These are phyloP conservation scores for Phialophora macrospora DNA, from an alignment of 2,329 filamentous ascomycete species.

Conservation along the genomic window DNA sequence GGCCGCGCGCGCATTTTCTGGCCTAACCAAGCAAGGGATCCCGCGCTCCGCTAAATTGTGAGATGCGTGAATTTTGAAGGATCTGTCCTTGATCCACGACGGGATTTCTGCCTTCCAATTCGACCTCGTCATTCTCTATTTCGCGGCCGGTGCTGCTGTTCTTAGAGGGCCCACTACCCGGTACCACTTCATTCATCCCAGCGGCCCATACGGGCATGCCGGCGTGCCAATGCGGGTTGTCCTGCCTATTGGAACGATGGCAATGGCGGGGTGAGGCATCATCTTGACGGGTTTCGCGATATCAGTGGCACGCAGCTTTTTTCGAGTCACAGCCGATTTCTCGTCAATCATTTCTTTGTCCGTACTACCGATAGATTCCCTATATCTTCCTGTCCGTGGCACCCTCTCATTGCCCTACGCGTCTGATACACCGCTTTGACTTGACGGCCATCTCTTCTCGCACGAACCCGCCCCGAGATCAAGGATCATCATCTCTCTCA, in stretches of 20 bases:
- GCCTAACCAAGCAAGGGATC: not conserved
- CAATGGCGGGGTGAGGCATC: not conserved
- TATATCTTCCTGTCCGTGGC: not conserved
- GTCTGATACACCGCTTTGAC: not conserved
- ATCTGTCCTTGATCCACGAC: constrained; percentile 10
- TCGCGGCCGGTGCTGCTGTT: too few relatives aligned
- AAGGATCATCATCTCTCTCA: not conserved
- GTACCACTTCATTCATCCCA: not conserved
- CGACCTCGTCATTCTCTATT: not conserved
- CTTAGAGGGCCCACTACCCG: not conserved
- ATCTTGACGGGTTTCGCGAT: not conserved
- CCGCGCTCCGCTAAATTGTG: not conserved
- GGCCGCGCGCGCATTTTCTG: not conserved
- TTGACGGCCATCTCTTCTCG: not conserved
- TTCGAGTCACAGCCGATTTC: not conserved
- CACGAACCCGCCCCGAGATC: not conserved
- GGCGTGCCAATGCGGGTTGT: constrained; percentile 1
- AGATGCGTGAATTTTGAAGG: constrained; percentile 4
- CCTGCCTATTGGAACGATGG: not conserved
- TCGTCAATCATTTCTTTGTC: constrained; percentile 1
- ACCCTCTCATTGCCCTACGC: not conserved
- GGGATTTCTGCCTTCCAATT: constrained; percentile 12
- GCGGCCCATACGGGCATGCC: constrained; percentile 13
- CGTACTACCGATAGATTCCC: constrained; percentile 1
- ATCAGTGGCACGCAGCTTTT: not conserved